Base-by-base conservation (phyloP, 179 eudicot genomes). In the Nepenthes alata region DNA sequence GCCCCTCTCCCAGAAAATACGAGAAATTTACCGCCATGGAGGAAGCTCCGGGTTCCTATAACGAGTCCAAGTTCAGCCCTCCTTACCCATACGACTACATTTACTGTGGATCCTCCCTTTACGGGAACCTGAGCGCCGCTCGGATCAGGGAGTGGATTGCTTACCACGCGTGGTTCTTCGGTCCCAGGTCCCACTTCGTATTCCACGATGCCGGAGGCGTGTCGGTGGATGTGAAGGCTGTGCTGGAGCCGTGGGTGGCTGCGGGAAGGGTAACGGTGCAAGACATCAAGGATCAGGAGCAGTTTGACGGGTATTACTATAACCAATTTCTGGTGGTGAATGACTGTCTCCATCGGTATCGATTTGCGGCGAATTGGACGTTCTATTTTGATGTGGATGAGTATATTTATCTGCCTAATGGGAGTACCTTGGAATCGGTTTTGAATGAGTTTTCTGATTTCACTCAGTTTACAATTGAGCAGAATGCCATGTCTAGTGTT, bases 151-250 rank as follows among this genome's bases (percentile, higher is more conserved):
- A 84, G 48, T 84, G 89, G 89, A 68, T 84, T 57, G 89, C 86
- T 0, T 84, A 84, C 72, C 89, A 84, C 51, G 66, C 79, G 1
- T 75, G 79, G 79, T 65, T 79, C 5, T 82, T 82, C 65, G 89
- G 89, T 6, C 56, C 57, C 4, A 64, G 64, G n/a, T 79, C 86
- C 6, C 86, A 84, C 62, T 84, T 84, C 57, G 86, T 84, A 44
- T 74, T 84, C 53, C 84, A 84, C 61, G 86, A 84, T 39, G 89
- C 89, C 0, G 89, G 89, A 0, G 89, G 89, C 13, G 70, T 84
- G 2, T 45, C 79, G 12, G 58, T 64, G 5, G 82, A 71, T 53
- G 84, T 84, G 7, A 62, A 57, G 69, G 77, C 63, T 48, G 86
- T 77, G 60, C 68, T 84, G 6, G 78, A 77, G 55, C 89, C 89